Evolutionary conservation across 163 green algal genomes (phyloP), one percentile per base, ranked within the genome.

Genomic region (Scenedesmus sp.): DNA sequence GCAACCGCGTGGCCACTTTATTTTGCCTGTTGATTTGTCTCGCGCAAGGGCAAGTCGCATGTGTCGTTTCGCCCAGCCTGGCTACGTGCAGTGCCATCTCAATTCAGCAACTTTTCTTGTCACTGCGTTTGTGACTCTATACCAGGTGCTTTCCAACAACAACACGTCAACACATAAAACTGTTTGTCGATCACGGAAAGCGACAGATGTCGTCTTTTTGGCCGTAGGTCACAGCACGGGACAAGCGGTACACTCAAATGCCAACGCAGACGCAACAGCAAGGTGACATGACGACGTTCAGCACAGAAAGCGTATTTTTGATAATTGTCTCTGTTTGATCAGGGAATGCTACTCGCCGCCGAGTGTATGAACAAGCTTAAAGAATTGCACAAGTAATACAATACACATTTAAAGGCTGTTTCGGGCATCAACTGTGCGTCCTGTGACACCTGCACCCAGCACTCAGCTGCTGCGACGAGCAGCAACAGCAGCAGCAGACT

Each of bases 41-140:
- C 9, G 22, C 3, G 61, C 61, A 40, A 1, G 61, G 26, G 61
- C 61, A 76, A 40, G 15, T n/a, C 61, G 4, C 61, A 40, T 26
- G 30, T 20, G 30, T 76, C 9, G 61, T 37, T 76, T 30, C 40
- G 61, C 30, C 30, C 16, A 76, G 61, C 61, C 61, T 76, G 61
- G 61, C 61, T 76, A 76, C 61, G 61, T 76, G 61, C 26, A 76
- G 61, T 76, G 61, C 61, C 61, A 76, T 76, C 61, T 37, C 61
- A 40, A 40, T 3, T 15, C 61, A 76, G 30, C 30, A 76, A 40
- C 26, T 40, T 40, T 7, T 18, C 30, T 76, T 76, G 0, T 40
- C 30, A 40, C 2, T 40, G 61, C 2, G 30, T 40, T n/a, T n/a
- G n/a, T n/a, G n/a, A n/a, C n/a, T n/a, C n/a, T n/a, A n/a, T n/a